A percentile compares a stretch with the other conserved stretches of the same genome.
phyloP scores from a whole-genome alignment of 2,329 filamentous ascomycete species.

The Aspergillus sergii region DNA sequence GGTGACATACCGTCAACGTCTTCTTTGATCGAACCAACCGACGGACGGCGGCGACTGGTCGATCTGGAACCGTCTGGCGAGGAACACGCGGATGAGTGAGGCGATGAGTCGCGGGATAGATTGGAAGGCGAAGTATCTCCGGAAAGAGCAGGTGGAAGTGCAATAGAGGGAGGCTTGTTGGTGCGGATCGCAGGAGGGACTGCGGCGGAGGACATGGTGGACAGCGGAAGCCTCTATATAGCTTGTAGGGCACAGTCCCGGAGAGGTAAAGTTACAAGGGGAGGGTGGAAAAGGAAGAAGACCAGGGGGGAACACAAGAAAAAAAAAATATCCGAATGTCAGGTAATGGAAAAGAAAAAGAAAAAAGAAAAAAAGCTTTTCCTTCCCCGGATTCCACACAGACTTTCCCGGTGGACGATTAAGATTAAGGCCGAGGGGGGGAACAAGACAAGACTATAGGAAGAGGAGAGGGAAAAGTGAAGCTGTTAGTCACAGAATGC shows the following conservation, averaged over 20 bases:
- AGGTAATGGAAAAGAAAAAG: constrained; percentile 1
- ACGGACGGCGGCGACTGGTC: constrained; percentile 43
- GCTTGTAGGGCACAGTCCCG: constrained; percentile 14
- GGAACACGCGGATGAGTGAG: constrained; percentile 33
- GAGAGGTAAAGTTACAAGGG: constrained; percentile 17
- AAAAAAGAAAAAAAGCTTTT: constrained; percentile 16
- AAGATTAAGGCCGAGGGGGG: constrained; percentile 20
- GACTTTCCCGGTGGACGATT: constrained; percentile 20
- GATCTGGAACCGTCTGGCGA: constrained; percentile 41
- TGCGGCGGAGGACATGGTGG: constrained; percentile 34
- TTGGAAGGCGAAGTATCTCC: constrained; percentile 22
- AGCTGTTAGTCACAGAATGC: constrained; percentile 42
- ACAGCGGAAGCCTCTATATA: constrained; percentile 25
- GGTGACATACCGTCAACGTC: constrained; percentile 41
- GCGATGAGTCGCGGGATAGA: constrained; percentile 36
- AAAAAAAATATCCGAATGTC: constrained; percentile 16
- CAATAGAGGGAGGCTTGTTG: constrained; percentile 28
- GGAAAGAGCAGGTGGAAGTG: constrained; percentile 23
- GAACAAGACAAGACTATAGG: constrained; percentile 16
- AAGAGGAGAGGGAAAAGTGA: constrained; percentile 22
- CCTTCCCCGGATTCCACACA: constrained; percentile 36
- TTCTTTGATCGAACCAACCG: constrained; percentile 49
- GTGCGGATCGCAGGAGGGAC: constrained; percentile 25
- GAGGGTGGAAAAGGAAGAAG: constrained; percentile 8
- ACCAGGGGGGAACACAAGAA: constrained; percentile 8